Evolutionary conservation across 306 rosid species (phyloP), one percentile per base, ranked within the genome.

Genomic region (Cicer bijugum): DNA sequence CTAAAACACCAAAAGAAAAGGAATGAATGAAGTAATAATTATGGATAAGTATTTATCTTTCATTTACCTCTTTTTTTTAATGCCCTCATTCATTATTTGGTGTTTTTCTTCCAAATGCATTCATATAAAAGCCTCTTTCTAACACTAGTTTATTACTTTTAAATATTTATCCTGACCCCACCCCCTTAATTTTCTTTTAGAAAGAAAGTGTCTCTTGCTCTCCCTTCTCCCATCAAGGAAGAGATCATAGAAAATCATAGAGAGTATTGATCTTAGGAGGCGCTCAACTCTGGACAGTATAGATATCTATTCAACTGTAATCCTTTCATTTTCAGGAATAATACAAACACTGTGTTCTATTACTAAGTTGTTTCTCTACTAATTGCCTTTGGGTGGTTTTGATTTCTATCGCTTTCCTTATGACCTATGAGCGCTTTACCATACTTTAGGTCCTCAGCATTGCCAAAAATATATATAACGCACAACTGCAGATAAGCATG

Each of bases 371-470:
- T 58, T 58, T 28, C 39, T 6, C 42, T 58, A 33, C 28, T 58
- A 23, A 28, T 12, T 6, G 6, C n/a, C 37, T 55, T 55, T 11
- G 39, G 0, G 39, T 20, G 39, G 63, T 33, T 57, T 4, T 23
- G 38, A 14, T 57, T 57, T 45, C 55, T 66, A 61, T 71, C 62
- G 56, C 68, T 74, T 57, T 20, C 19, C 62, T 71, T 14, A 56
- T 50, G 51, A 53, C 61, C 67, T 78, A 28, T 33, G 35, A 33
- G 33, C 44, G 38, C 53, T 48, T 39, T 43, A 15, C 52, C 52
- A 14, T 28, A 60, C 66, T 28, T 33, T 33, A 60, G 44, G 45
- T 8, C 44, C 43, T 7, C 66, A 12, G 12, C 43, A 59, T n/a
- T 42, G 10, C 64, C 44, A 66, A 58, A 23, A 63, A 12, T 15